These are phyloP conservation scores for Leersia perrieri DNA, from an alignment of 176 grass and related monocot genomes.

Conservation along the genomic window DNA sequence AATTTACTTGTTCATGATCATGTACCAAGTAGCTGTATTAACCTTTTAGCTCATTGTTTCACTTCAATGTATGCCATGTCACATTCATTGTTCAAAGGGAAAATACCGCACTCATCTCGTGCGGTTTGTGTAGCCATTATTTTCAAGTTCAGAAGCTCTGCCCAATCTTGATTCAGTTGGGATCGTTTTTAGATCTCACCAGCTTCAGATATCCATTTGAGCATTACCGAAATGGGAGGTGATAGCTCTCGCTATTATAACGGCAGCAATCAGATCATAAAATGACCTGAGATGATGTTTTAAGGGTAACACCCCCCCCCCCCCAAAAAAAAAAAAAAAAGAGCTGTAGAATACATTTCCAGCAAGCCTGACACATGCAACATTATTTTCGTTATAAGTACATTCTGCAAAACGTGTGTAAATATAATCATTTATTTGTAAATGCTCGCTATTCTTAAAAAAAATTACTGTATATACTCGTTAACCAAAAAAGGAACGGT, in stretches of 20 bases:
- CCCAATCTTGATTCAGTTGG: background rate
- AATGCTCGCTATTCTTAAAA: no score
- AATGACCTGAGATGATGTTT: background rate
- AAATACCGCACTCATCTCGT: constrained; percentile 31
- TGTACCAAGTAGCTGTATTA: constrained; percentile 54
- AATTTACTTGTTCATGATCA: constrained; percentile 69
- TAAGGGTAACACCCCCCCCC: no score
- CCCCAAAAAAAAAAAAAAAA: no score
- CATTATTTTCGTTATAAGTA: constrained; percentile 12
- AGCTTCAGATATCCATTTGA: background rate
- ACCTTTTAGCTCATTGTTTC: constrained; percentile 47
- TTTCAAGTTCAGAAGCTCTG: background rate
- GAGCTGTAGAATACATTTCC: background rate
- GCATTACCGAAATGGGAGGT: background rate
- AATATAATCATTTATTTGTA: background rate
- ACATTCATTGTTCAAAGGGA: constrained; percentile 54
- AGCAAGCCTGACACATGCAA: no score
- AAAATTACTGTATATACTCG: no score
- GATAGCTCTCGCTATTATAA: background rate
- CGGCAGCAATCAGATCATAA: background rate
- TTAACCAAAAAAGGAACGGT: background rate
- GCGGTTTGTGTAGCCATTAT: constrained; percentile 30
- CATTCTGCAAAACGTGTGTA: constrained; percentile 17
- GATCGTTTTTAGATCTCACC: background rate
- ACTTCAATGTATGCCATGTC: constrained; percentile 39